Conservation (phyloP, 139 green algal genomes). For the Asterochloris erici region DNA sequence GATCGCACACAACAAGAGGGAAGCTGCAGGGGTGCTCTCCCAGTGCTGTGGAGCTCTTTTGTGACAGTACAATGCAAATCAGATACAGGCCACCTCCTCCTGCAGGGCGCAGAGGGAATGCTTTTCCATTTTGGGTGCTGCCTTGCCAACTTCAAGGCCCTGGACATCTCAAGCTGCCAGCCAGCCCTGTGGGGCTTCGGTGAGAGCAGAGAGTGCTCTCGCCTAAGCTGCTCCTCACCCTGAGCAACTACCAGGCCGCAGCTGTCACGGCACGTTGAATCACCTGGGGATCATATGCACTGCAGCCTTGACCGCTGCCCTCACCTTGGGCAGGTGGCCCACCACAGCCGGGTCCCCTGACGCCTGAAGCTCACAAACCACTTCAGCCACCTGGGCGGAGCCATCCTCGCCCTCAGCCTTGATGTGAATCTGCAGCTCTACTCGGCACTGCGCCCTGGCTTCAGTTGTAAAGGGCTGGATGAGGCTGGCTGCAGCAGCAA, state of each 20-base stretch:
- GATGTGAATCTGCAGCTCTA: constrained; percentile 58
- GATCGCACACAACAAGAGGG: no score
- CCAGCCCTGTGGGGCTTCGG: background rate
- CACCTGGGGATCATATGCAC: background rate
- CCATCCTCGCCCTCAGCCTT: constrained; percentile 83
- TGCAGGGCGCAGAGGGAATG: no score
- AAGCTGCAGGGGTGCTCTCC: no score
- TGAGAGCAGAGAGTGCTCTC: background rate
- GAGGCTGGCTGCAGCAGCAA: constrained; percentile 38
- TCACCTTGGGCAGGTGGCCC: constrained; percentile 61
- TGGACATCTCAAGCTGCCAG: no score
- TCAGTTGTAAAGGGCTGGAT: constrained; percentile 52
- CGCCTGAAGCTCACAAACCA: constrained; percentile 46
- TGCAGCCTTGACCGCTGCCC: background rate
- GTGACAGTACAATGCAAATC: no score
- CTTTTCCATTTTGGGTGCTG: no score
- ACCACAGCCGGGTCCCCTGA: constrained; percentile 36
- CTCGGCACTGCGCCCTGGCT: constrained; percentile 26
- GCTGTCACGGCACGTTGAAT: background rate
- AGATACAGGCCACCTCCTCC: no score
- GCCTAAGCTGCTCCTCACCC: no score
- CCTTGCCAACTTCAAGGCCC: no score
- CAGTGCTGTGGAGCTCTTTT: no score
- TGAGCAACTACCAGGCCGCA: background rate
- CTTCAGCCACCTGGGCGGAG: constrained; percentile 39